Conservation (phyloP, 78 protist species). For the Emiliania huxleyi region DNA sequence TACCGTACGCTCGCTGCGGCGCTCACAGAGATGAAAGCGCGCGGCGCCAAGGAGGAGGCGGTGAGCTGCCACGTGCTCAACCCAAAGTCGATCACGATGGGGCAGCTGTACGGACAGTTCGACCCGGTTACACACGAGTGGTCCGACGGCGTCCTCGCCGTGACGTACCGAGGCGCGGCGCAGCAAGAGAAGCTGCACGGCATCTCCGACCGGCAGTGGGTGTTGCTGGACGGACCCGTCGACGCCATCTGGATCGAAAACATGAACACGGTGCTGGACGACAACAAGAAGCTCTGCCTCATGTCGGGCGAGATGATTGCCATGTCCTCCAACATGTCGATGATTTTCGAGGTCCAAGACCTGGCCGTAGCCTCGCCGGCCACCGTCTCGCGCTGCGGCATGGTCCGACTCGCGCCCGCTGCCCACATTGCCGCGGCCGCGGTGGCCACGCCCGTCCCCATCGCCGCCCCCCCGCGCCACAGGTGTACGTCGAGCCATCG, state of each 20-base stretch:
- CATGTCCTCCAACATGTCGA: slow-evolving; percentile 57
- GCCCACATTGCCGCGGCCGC: no score
- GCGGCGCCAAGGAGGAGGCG: neutral
- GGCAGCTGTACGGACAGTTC: slow-evolving; percentile 85
- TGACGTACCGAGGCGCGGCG: slow-evolving; percentile 28
- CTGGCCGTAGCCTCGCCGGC: slow-evolving; percentile 85
- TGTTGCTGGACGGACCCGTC: slow-evolving; percentile 87
- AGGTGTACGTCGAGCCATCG: slow-evolving; percentile 68
- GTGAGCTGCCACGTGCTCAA: slow-evolving; percentile 51
- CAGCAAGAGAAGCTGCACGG: slow-evolving; percentile 21
- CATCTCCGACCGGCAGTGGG: slow-evolving; percentile 65
- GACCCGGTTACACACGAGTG: slow-evolving; percentile 81
- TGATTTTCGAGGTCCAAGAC: slow-evolving; percentile 85
- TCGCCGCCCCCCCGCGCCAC: no score
- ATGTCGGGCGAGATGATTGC: slow-evolving; percentile 75
- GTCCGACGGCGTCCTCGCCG: slow-evolving; percentile 84
- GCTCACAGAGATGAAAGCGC: slow-evolving; percentile 17
- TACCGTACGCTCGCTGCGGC: slow-evolving; percentile 57
- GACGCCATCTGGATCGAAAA: slow-evolving; percentile 88
- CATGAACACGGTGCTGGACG: slow-evolving; percentile 88
- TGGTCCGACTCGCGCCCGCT: no score
- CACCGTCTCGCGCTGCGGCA: slow-evolving; percentile 83
- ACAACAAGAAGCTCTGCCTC: slow-evolving; percentile 88
- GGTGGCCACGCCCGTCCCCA: no score
- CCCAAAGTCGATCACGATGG: slow-evolving; percentile 86